These are phyloP conservation scores for Epichloe coenophiala DNA, from an alignment of 2,329 filamentous ascomycete species.

Conservation along the genomic window DNA sequence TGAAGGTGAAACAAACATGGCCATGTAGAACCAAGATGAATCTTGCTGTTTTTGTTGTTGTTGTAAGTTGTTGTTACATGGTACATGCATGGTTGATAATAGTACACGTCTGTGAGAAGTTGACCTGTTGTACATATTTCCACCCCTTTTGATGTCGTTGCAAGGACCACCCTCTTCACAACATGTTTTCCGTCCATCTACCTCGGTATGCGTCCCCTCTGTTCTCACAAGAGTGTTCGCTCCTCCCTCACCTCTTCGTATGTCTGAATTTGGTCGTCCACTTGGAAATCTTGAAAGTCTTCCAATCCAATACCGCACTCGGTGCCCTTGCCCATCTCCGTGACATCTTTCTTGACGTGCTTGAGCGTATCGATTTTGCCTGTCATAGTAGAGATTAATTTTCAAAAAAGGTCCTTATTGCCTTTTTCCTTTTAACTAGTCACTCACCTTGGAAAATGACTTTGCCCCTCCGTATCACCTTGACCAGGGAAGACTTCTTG, in stretches of 20 bases:
- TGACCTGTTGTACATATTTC: background rate
- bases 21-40: background rate
- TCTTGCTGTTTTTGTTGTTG: background rate
- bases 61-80: background rate
- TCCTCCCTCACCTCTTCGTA: constrained; percentile 71
- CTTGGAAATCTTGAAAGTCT: constrained; percentile 61
- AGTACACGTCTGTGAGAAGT: background rate
- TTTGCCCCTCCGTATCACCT: constrained; percentile 57
- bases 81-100: background rate
- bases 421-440: too few species aligned
- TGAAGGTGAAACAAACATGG: background rate
- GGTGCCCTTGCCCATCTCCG: constrained; percentile 79
- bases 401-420: background rate
- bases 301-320: constrained; percentile 87
- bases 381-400: constrained; percentile 21
- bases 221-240: constrained; percentile 34
- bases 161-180: background rate
- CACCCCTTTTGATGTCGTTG: background rate
- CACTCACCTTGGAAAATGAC: constrained; percentile 68
- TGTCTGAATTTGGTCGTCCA: constrained; percentile 76
- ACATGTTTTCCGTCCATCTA: background rate
- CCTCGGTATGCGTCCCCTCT: background rate
- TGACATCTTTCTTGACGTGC: constrained; percentile 82
- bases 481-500: constrained; percentile 47
- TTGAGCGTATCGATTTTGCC: constrained; percentile 72